A percentile compares a stretch with the other conserved stretches of the same genome.
Evolutionary conservation across 768 basidiomycete species (phyloP).

Genomic region (Hypholoma sublateritium): DNA sequence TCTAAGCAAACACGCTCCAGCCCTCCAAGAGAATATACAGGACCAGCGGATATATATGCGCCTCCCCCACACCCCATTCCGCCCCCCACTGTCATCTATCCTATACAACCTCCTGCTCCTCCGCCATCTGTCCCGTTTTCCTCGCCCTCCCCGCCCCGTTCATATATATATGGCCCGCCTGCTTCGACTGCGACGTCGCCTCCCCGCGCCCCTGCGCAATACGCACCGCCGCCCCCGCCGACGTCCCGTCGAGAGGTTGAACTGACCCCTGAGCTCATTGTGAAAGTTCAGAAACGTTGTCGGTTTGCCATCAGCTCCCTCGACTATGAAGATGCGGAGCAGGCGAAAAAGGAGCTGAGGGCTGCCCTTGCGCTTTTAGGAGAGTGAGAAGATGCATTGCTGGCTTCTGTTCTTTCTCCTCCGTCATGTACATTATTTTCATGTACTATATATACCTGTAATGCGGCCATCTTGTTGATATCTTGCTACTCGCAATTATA

Average conservation of each 20-base stretch:
- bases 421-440: background rate
- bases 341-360: conserved; percentile 81
- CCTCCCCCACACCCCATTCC: conserved; percentile 12
- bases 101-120: background rate
- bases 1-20: conserved; percentile 11
- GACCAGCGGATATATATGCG: conserved; percentile 23
- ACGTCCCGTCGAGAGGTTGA: conserved; percentile 35
- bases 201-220: conserved; percentile 7
- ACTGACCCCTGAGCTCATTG: conserved; percentile 63
- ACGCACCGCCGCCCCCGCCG: conserved; percentile 14
- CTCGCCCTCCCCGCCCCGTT: conserved; percentile 6
- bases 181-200: conserved; percentile 18
- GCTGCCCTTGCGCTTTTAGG: conserved; percentile 71
- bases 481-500: no score
- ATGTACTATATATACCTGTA: background rate
- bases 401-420: conserved; percentile 3
- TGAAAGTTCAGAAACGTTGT: conserved; percentile 88
- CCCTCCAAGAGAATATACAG: conserved; percentile 20
- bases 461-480: background rate
- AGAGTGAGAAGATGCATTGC: conserved; percentile 30
- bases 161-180: conserved; percentile 12
- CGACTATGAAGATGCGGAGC: conserved; percentile 91
- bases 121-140: background rate
- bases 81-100: conserved; percentile 9
- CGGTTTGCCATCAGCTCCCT: conserved; percentile 92